phyloP scores from a whole-genome alignment of 2,329 filamentous ascomycete genomes.

The Graphium sp. region DNA sequence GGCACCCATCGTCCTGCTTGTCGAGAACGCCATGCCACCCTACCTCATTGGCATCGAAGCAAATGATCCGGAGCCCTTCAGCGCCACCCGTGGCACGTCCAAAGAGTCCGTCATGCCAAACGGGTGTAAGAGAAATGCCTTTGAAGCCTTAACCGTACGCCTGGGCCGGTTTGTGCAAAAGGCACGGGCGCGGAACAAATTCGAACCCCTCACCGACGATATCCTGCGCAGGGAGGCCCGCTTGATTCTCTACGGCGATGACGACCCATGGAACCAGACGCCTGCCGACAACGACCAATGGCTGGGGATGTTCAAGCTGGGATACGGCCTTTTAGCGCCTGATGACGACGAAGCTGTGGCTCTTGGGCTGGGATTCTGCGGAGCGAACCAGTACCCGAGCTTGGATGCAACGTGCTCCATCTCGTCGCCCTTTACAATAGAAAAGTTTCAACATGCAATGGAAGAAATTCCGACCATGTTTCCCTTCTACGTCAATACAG shows the following conservation, averaged over 20 bases:
- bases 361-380: too few species aligned
- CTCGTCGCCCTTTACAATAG: constrained; percentile 1
- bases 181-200: constrained; percentile 5
- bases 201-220: constrained; percentile 13
- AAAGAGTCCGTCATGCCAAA: neutral
- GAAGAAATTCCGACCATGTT: too few species aligned
- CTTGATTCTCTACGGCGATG: constrained; percentile 13
- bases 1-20: constrained; percentile 14
- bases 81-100: constrained; percentile 4
- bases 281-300: constrained; percentile 16
- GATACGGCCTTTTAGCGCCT: neutral
- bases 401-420: neutral
- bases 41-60: constrained; percentile 21
- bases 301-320: constrained; percentile 9
- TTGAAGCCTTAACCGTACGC: neutral
- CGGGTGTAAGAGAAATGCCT: too few species aligned
- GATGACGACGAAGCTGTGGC: neutral
- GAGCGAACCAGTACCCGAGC: too few species aligned
- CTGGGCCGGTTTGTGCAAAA: constrained; percentile 3
- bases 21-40: constrained; percentile 21
- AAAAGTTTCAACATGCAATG: neutral
- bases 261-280: constrained; percentile 22
- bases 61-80: constrained; percentile 15
- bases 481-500: neutral
- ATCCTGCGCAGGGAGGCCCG: constrained; percentile 15